Evolutionary conservation across 495 filamentous ascomycete genomes (phyloP).

Genomic region (Sporormia fimetaria): DNA sequence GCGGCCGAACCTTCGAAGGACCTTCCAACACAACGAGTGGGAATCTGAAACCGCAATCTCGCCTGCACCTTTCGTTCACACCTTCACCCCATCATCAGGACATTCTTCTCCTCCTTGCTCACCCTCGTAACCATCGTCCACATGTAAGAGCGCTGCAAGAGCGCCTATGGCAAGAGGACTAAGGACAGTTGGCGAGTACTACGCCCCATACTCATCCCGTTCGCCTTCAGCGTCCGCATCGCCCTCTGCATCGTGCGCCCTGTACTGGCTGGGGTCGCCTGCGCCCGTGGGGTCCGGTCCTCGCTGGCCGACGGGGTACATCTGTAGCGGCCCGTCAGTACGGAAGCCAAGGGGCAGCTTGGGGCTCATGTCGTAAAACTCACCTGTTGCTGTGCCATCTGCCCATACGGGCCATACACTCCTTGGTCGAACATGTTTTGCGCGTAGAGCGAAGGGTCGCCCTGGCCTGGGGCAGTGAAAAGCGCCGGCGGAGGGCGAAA

Average conservation of each 20-base stretch:
- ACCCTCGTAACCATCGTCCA: too few relatives aligned
- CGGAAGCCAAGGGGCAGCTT: too few relatives aligned
- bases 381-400: slow-evolving; percentile 80
- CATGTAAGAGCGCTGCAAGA: too few relatives aligned
- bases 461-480: slow-evolving; percentile 66
- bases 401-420: slow-evolving; percentile 68
- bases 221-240: slow-evolving; percentile 50
- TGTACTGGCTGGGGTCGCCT: slow-evolving; percentile 31
- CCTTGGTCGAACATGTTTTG: slow-evolving; percentile 67
- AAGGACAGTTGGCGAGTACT: too few relatives aligned
- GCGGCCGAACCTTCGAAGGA: slow-evolving; percentile 12
- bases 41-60: too few relatives aligned
- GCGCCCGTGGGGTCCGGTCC: slow-evolving; percentile 37
- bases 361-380: too few relatives aligned
- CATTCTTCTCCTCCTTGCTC: too few relatives aligned
- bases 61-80: background rate
- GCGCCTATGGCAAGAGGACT: too few relatives aligned
- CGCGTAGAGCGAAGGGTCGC: slow-evolving; percentile 56
- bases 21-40: too few relatives aligned
- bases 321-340: slow-evolving; percentile 34
- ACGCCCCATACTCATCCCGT: slow-evolving; percentile 33
- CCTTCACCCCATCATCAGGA: too few relatives aligned
- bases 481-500: slow-evolving; percentile 70
- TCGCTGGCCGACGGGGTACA: slow-evolving; percentile 48
- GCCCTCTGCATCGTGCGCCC: slow-evolving; percentile 36